These are phyloP conservation scores for Senecio squalidus DNA, from an alignment of 140 eudicot species.

Conservation along the genomic window DNA sequence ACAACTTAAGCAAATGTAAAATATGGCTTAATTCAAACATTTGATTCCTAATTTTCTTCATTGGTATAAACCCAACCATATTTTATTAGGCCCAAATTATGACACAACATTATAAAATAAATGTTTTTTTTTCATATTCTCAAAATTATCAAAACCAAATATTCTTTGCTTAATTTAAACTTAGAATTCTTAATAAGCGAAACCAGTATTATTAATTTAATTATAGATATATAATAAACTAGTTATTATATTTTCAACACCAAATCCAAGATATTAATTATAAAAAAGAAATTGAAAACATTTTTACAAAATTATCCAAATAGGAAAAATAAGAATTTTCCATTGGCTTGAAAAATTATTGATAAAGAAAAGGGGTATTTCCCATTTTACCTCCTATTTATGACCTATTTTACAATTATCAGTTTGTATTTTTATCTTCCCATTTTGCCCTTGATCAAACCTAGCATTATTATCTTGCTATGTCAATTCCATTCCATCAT, in stretches of 20 bases:
- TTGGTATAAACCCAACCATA: constrained; percentile 2
- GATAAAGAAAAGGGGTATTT: constrained; percentile 20
- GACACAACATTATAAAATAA: constrained; percentile 7
- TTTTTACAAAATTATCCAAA: constrained; percentile 24
- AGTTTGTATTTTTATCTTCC: not conserved
- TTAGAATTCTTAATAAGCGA: not conserved
- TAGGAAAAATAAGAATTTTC: constrained; percentile 8
- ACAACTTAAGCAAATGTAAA: constrained; percentile 15
- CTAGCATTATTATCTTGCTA: constrained; percentile 17
- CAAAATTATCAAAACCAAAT: not conserved
- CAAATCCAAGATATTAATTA: constrained; percentile 5
- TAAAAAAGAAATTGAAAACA: constrained; percentile 13
- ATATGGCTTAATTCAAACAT: not conserved
- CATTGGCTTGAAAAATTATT: constrained; percentile 5
- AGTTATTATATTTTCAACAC: too few relatives aligned
- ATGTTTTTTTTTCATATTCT: not conserved
- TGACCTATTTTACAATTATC: constrained; percentile 36
- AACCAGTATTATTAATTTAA: not conserved
- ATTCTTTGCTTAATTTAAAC: not conserved
- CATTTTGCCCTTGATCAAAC: not conserved
- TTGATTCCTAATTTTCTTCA: constrained; percentile 1
- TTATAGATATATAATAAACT: not conserved
- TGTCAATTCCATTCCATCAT: constrained; percentile 13
- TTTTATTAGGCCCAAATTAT: constrained; percentile 10
- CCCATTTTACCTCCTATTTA: constrained; percentile 12